A percentile compares a stretch with the other conserved stretches of the same genome.
phyloP scores from a whole-genome alignment of 306 rosid genomes.

The Dalbergia oliveri region DNA sequence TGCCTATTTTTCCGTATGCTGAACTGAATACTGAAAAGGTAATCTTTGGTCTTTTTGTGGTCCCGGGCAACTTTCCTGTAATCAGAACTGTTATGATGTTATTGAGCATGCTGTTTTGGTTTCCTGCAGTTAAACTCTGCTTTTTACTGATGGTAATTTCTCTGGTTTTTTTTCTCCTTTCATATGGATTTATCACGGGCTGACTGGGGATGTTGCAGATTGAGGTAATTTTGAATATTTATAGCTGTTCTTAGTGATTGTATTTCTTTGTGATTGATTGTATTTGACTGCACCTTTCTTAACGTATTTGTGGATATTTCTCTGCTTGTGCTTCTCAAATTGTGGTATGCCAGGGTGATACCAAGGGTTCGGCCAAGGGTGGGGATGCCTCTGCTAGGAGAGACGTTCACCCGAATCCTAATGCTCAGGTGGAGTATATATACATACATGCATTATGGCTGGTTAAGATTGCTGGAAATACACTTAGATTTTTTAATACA shows the following conservation, averaged over 20 bases:
- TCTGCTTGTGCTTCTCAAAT: not conserved
- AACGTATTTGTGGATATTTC: too few species aligned
- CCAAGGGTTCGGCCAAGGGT: constrained; percentile 88
- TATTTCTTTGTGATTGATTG: not conserved
- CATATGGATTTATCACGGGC: constrained; percentile 40
- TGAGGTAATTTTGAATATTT: constrained; percentile 74
- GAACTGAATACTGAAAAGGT: too few species aligned
- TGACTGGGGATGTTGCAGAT: constrained; percentile 66
- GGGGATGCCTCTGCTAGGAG: constrained; percentile 84
- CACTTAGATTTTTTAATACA: not conserved
- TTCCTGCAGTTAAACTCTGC: constrained; percentile 19
- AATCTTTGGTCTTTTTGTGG: too few species aligned
- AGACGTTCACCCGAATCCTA: constrained; percentile 72
- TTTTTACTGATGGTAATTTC: constrained; percentile 49
- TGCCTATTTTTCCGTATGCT: too few species aligned
- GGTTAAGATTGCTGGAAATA: constrained; percentile 15
- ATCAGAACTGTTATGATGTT: not conserved
- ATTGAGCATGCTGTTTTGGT: not conserved
- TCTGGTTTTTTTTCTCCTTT: not conserved
- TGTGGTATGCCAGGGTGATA: constrained; percentile 76
- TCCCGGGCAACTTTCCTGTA: too few species aligned
- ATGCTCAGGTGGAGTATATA: constrained; percentile 69
- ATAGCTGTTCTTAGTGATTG: not conserved
- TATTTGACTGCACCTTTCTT: too few species aligned
- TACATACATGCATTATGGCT: not conserved